Percentiles rank a stretch among this genome's conserved stretches.
Conservation (phyloP, 805 yeast species). For the Yamadazyma tumulicola region DNA sequence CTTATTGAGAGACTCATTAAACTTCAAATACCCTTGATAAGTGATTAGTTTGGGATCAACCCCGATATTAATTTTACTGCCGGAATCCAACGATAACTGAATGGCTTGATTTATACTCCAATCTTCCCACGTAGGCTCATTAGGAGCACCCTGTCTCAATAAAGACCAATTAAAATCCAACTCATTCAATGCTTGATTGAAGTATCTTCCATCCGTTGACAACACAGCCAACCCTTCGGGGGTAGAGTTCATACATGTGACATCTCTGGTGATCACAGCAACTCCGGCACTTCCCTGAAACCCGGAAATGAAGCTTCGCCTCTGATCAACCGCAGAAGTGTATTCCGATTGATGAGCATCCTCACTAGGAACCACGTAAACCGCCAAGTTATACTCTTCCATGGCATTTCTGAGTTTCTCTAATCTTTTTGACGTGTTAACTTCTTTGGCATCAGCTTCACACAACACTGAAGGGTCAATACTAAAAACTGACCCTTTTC, state of each 20-base stretch:
- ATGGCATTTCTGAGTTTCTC: conserved; percentile 56
- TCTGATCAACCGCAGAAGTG: conserved; percentile 51
- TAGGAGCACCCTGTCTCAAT: conserved; percentile 48
- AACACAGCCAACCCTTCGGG: conserved; percentile 57
- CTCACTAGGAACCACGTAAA: conserved; percentile 59
- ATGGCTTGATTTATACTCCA: conserved; percentile 53
- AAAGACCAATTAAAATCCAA: conserved; percentile 59
- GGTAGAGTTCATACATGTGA: conserved; percentile 44
- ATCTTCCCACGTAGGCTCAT: conserved; percentile 54
- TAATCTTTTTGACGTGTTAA: conserved; percentile 66
- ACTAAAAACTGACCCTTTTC: conserved; percentile 41
- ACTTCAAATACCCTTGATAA: conserved; percentile 26
- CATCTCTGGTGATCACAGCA: conserved; percentile 54
- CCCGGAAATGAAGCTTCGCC: conserved; percentile 55
- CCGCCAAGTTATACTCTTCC: conserved; percentile 44
- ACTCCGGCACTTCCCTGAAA: conserved; percentile 62
- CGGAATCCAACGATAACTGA: conserved; percentile 47
- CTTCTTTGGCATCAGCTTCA: conserved; percentile 40
- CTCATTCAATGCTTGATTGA: conserved; percentile 55
- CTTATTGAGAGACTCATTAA: conserved; percentile 28
- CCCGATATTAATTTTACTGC: conserved; percentile 33
- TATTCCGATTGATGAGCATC: conserved; percentile 67
- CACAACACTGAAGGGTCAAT: conserved; percentile 41
- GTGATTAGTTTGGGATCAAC: conserved; percentile 52
- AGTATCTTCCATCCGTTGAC: conserved; percentile 61